phyloP scores from a whole-genome alignment of 2,329 filamentous ascomycete genomes.

The Arachnopeziza araneosa region DNA sequence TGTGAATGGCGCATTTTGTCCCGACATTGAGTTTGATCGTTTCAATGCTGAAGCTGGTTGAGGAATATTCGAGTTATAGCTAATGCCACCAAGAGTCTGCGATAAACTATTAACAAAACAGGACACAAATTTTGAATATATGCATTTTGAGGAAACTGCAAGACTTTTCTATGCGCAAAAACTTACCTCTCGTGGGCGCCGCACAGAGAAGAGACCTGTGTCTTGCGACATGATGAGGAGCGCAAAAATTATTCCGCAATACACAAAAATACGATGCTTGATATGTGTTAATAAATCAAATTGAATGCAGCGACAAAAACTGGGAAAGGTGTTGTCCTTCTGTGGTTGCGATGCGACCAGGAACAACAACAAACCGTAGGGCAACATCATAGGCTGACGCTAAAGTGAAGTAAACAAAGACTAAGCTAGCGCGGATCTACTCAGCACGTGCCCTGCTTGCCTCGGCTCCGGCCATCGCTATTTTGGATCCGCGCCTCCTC shows the following conservation, averaged over 20 bases:
- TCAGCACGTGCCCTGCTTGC: slow-evolving; percentile 6
- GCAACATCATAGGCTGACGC: slow-evolving; percentile 4
- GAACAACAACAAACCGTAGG: slow-evolving; percentile 12
- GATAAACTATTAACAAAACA: background rate
- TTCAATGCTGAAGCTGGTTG: slow-evolving; percentile 93
- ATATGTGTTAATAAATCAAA: background rate
- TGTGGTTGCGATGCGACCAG: slow-evolving; percentile 8
- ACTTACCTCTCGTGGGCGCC: slow-evolving; percentile 82
- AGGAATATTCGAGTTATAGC: slow-evolving; percentile 77
- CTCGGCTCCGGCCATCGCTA: slow-evolving; percentile 16
- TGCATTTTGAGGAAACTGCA: background rate
- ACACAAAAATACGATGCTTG: background rate
- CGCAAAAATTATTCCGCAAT: background rate
- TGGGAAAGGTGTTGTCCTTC: slow-evolving; percentile 1
- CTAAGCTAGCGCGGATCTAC: slow-evolving; percentile 5
- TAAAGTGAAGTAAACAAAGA: slow-evolving; percentile 16
- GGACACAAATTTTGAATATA: background rate
- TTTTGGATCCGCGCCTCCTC: slow-evolving; percentile 8
- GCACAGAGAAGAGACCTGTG: slow-evolving; percentile 82
- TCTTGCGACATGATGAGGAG: slow-evolving; percentile 73
- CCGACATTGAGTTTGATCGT: slow-evolving; percentile 74
- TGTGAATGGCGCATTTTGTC: slow-evolving; percentile 57
- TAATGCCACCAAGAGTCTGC: slow-evolving; percentile 82
- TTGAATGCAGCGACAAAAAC: slow-evolving; percentile 10
- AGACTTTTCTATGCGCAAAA: background rate